Evolutionary conservation across 1,284 basidiomycete species (phyloP), one percentile per base, ranked within the genome.

Genomic region (Ustilago trichophora): DNA sequence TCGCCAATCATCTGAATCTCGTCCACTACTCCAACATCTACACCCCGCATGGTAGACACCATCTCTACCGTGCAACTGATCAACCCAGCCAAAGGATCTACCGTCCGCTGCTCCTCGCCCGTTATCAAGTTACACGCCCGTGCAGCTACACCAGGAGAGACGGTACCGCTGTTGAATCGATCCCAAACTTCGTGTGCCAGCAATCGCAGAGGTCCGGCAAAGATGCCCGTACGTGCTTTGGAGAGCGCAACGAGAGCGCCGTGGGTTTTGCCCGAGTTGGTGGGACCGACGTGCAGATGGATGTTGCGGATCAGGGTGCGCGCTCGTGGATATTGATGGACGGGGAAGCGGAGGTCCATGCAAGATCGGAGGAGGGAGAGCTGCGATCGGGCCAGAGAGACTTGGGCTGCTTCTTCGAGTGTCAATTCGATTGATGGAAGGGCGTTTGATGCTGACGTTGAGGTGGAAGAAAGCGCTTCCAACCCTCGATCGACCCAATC

Each of bases 1-100:
- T 97, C 92, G 0, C 87, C 88, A 18, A 98, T 88, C 90, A 98
- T 91, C 84, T 98, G 96, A 53, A 99, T 98, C 84, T 99, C 95
- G 82, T 98, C 95, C 36, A 98, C 85, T 47, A 99, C 93, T 0
- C 89, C 93, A 10, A 98, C 92, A 50, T 97, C 92, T 75, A 86
- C 87, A 0, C 76, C 55, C 15, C 70, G 72, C 1, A 68, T 54
- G 1, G 84, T 72, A 3, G 85, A 85, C n/a, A 91, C 82, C 94
- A 98, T 98, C 85, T 98, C 95, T 60, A 98, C 90, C 1, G 95
- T 98, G 81, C 92, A 94, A 73, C 89, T 89, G 9, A 86, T 64
- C 19, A 97, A 82, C 0, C 85, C 84, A 0, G 89, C 88, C 5
- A 85, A 72, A 0, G 85, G 83, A 11, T 85, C 84, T 6, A 94